Evolutionary conservation across 148 eudicot species (phyloP).

Genomic region (Dianthus caryophyllus): DNA sequence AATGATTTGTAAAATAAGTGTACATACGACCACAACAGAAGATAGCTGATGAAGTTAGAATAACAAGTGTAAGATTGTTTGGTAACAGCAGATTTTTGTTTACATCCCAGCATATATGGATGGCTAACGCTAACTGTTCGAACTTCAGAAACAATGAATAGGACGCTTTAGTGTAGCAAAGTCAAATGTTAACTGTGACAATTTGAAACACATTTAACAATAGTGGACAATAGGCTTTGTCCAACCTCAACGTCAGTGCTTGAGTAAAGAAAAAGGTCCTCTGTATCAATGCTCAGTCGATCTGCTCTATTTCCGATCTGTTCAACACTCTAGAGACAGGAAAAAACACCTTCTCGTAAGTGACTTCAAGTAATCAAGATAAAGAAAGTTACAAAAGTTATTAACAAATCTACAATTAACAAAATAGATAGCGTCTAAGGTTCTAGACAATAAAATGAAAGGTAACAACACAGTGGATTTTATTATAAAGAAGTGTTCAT

Average conservation of each 20-base stretch:
- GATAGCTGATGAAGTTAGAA: not conserved
- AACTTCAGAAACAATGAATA: not conserved
- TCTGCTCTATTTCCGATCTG: conserved; percentile 96
- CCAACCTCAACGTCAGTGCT: conserved; percentile 88
- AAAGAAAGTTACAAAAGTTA: conserved; percentile 9
- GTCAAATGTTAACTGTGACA: too few relatives aligned
- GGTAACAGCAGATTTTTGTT: not conserved
- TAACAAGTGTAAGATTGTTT: not conserved
- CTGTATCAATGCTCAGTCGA: conserved; percentile 64
- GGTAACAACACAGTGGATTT: not conserved
- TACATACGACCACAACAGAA: not conserved
- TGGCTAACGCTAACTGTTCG: too few relatives aligned
- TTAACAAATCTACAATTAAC: not conserved
- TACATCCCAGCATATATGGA: too few relatives aligned
- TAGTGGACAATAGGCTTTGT: not conserved
- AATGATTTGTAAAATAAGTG: not conserved
- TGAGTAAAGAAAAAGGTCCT: conserved; percentile 73
- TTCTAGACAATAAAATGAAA: not conserved
- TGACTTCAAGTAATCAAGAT: not conserved
- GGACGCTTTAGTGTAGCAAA: not conserved
- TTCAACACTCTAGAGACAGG: conserved; percentile 72
- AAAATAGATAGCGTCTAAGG: not conserved
- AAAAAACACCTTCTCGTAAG: conserved; percentile 4
- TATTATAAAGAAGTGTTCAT: not conserved
- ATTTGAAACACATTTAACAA: not conserved